Percentiles rank a stretch among this genome's conserved stretches.
These are phyloP conservation scores for Asterionellopsis glacialis DNA, from an alignment of 108 stramenopile genomes.

Conservation along the genomic window DNA sequence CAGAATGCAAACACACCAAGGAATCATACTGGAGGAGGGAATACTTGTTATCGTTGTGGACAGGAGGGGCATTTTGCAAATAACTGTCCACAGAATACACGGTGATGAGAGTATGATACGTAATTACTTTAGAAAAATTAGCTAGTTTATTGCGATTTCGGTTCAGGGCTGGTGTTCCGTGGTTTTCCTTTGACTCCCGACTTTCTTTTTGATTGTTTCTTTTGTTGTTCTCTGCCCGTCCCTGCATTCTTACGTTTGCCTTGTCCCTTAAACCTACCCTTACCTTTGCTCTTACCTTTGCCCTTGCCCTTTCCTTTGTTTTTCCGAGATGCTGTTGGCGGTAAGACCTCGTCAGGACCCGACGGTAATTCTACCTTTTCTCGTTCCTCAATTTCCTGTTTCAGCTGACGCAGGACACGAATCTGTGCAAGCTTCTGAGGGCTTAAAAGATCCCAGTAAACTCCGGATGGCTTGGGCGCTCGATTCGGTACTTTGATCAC, in stretches of 20 bases:
- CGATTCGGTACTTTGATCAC: conserved; percentile 53
- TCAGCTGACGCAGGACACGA: conserved; percentile 54
- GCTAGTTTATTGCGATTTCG: too few species aligned
- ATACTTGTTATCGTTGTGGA: conserved; percentile 14
- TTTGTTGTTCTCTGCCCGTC: too few species aligned
- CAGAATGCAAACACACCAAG: conserved; percentile 3
- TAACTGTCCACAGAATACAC: conserved; percentile 13
- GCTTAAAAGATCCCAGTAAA: conserved; percentile 67
- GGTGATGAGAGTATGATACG: neutral
- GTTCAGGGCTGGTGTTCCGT: too few species aligned
- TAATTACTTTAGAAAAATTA: too few species aligned
- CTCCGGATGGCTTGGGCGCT: conserved; percentile 57
- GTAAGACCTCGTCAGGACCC: conserved; percentile 66
- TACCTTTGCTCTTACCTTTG: conserved; percentile 12
- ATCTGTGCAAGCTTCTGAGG: conserved; percentile 69
- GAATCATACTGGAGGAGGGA: conserved; percentile 14
- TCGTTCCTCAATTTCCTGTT: conserved; percentile 46
- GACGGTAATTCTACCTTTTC: conserved; percentile 32
- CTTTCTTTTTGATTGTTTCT: too few species aligned
- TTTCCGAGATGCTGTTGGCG: conserved; percentile 45
- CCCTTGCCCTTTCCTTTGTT: conserved; percentile 10
- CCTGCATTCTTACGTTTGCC: neutral
- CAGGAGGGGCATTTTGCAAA: conserved; percentile 21
- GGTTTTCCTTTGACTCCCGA: too few species aligned
- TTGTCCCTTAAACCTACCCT: neutral